phyloP scores from a whole-genome alignment of 164 flowering plant genomes.

The Aristolochia californica region DNA sequence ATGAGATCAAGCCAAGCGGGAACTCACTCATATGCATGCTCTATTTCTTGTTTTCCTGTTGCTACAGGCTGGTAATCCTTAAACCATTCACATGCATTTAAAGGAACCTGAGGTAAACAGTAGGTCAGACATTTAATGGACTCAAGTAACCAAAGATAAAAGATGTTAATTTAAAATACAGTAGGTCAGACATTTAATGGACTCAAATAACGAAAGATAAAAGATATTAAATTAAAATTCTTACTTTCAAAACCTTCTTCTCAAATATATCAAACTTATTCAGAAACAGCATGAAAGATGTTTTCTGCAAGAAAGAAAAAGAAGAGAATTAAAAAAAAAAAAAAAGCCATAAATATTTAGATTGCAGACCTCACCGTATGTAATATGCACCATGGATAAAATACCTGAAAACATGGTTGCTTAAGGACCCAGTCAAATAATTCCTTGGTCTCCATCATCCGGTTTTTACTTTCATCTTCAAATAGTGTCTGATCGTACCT shows the following conservation, averaged over 20 bases:
- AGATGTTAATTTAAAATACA: neutral
- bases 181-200: neutral
- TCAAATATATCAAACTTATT: conserved; percentile 97
- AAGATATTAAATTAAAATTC: conserved; percentile 10
- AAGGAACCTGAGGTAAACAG: conserved; percentile 51
- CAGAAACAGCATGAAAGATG: conserved; percentile 91
- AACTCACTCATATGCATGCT: conserved; percentile 96
- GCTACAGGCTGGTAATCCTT: conserved; percentile 90
- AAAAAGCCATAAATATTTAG: neutral
- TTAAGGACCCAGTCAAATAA: conserved; percentile 94
- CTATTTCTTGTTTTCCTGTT: conserved; percentile 87
- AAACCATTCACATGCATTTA: conserved; percentile 93
- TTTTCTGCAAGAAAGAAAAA: conserved; percentile 55
- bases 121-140: neutral
- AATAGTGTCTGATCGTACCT: conserved; percentile 94
- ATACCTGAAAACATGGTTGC: conserved; percentile 96
- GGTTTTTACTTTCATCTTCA: conserved; percentile 83
- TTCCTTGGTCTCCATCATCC: conserved; percentile 92
- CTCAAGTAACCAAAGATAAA: conserved; percentile 4
- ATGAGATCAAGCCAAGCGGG: neutral
- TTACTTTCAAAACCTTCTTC: conserved; percentile 83
- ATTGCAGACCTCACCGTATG: neutral
- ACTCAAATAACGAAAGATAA: neutral
- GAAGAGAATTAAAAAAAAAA: neutral
- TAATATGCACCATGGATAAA: conserved; percentile 5